A percentile compares a stretch with the other conserved stretches of the same genome.
Evolutionary conservation across 352 stramenopile species (phyloP).

Genomic region (Globisporangium alternatum): DNA sequence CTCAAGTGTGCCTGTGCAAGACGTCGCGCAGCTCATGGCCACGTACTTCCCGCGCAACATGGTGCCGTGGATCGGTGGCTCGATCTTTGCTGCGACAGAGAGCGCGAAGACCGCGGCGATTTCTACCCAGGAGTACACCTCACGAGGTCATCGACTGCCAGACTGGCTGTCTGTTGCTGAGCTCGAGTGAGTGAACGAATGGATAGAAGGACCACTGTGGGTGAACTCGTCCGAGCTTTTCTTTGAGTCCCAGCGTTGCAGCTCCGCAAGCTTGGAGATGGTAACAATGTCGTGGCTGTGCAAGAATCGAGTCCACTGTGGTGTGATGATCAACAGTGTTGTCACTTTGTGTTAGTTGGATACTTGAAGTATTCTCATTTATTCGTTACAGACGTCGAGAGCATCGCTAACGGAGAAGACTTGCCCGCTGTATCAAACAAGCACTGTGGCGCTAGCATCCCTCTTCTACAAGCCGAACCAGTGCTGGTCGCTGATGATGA

Average conservation of each 20-base stretch:
- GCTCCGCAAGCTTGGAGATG: not conserved
- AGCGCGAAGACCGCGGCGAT: slow-evolving; percentile 38
- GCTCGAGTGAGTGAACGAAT: slow-evolving; percentile 18
- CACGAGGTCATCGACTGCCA: slow-evolving; percentile 27
- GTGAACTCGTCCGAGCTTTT: not conserved
- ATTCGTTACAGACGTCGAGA: too few species aligned
- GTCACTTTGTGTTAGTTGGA: too few species aligned
- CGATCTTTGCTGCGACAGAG: slow-evolving; percentile 71
- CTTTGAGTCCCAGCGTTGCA: not conserved
- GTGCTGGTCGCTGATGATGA: slow-evolving; percentile 46
- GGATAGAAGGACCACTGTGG: not conserved
- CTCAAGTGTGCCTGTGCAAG: not conserved
- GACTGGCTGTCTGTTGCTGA: slow-evolving; percentile 73
- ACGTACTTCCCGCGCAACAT: slow-evolving; percentile 72
- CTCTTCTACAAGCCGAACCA: slow-evolving; percentile 38
- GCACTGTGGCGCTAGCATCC: not conserved
- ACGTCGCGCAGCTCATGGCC: slow-evolving; percentile 35
- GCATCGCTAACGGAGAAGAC: too few species aligned
- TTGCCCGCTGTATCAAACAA: too few species aligned
- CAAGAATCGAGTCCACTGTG: not conserved
- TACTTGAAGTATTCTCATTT: too few species aligned
- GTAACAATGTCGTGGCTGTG: not conserved
- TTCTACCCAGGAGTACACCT: slow-evolving; percentile 48
- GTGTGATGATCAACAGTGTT: not conserved
- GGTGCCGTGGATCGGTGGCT: slow-evolving; percentile 73